Conservation (phyloP, 495 filamentous ascomycete genomes). For the Talaromyces trachyspermus region DNA sequence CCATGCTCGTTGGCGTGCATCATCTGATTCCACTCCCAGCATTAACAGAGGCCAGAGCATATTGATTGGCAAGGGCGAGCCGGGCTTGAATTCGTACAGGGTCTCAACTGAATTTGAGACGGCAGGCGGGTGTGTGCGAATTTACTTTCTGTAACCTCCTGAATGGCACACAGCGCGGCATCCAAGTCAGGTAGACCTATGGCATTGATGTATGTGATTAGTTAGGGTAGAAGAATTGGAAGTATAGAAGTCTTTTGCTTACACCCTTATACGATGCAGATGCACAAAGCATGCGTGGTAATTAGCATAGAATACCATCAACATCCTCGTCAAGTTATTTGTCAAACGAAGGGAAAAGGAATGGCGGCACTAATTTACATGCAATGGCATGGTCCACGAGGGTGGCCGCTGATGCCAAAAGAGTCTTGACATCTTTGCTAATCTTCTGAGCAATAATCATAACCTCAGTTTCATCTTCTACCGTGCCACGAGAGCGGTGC, state of each 20-base stretch:
- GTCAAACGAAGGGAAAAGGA: constrained; percentile 30
- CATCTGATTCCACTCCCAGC: constrained; percentile 34
- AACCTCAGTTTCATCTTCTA: constrained; percentile 31
- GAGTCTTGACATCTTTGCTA: constrained; percentile 25
- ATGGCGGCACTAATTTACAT: constrained; percentile 27
- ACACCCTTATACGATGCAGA: constrained; percentile 35
- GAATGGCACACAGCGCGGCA: constrained; percentile 26
- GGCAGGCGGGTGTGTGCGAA: not conserved
- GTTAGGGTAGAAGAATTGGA: too few relatives aligned
- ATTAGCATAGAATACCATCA: constrained; percentile 33
- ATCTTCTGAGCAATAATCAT: constrained; percentile 28
- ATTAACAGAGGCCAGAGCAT: constrained; percentile 37
- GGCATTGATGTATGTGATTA: too few relatives aligned
- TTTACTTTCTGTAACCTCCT: constrained; percentile 16
- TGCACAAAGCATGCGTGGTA: constrained; percentile 35
- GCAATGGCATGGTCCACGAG: constrained; percentile 35
- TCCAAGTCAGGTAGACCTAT: constrained; percentile 27
- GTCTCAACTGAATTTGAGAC: not conserved
- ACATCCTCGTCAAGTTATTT: constrained; percentile 27
- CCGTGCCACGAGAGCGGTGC: constrained; percentile 28
- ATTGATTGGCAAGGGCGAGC: constrained; percentile 30
- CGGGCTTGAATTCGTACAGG: constrained; percentile 19
- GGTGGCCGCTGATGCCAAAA: constrained; percentile 30
- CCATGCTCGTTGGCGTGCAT: constrained; percentile 26
- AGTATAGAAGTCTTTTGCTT: too few relatives aligned